Evolutionary conservation across 2,329 filamentous ascomycete species (phyloP).

Genomic region (Epichloe scottii): DNA sequence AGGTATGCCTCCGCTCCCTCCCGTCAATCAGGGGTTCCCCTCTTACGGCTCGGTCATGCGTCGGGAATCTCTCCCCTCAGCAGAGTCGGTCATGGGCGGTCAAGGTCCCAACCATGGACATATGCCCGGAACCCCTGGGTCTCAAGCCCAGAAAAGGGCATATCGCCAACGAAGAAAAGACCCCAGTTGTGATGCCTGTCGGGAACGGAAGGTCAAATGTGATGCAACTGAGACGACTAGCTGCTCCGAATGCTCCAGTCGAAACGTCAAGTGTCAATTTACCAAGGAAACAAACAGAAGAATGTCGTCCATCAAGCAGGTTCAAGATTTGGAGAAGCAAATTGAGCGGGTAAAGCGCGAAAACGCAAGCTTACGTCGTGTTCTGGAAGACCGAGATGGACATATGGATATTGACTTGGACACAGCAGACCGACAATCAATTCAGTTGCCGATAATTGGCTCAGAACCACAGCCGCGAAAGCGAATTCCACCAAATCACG

Average conservation of each 20-base stretch:
- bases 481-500: conserved; percentile 47
- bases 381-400: conserved; percentile 40
- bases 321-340: conserved; percentile 92
- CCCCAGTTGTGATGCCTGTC: conserved; percentile 92
- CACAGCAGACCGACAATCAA: conserved; percentile 33
- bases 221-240: conserved; percentile 94
- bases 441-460: conserved; percentile 52
- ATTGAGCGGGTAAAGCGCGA: conserved; percentile 69
- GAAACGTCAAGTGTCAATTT: conserved; percentile 95
- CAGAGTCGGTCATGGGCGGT: conserved; percentile 43
- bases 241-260: conserved; percentile 93
- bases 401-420: conserved; percentile 38
- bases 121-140: conserved; percentile 27
- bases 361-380: conserved; percentile 59
- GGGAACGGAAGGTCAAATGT: conserved; percentile 77
- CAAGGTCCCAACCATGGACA: conserved; percentile 29
- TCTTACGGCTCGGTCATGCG: conserved; percentile 41
- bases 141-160: conserved; percentile 73
- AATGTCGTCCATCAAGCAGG: conserved; percentile 99
- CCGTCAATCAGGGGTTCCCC: conserved; percentile 36
- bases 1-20: conserved; percentile 37
- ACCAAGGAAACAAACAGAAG: conserved; percentile 97
- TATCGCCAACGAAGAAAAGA: conserved; percentile 94
- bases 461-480: conserved; percentile 52
- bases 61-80: conserved; percentile 48